Evolutionary conservation across 495 filamentous ascomycete species (phyloP).

Genomic region (Pyrenula aspistea): DNA sequence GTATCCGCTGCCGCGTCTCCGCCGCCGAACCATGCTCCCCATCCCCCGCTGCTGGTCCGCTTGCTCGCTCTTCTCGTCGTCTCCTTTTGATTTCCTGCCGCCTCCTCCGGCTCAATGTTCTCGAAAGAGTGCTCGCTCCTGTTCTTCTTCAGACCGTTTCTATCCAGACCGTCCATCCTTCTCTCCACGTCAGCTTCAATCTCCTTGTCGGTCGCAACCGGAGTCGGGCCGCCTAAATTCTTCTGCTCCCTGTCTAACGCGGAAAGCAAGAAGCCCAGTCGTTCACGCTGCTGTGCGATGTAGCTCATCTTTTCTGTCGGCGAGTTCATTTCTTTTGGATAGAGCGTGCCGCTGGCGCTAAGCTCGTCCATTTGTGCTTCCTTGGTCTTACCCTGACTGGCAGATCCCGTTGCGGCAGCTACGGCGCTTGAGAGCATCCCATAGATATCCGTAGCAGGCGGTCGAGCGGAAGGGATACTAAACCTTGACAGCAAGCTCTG

Average conservation of each 20-base stretch:
- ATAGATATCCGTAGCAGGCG: slow-evolving; percentile 50
- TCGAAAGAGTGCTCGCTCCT: slow-evolving; percentile 72
- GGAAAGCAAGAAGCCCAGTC: slow-evolving; percentile 54
- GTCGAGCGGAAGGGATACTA: slow-evolving; percentile 51
- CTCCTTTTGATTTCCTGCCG: slow-evolving; percentile 8
- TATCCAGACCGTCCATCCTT: slow-evolving; percentile 24
- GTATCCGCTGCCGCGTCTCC: slow-evolving; percentile 6
- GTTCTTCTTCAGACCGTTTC: slow-evolving; percentile 51
- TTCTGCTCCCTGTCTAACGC: slow-evolving; percentile 65
- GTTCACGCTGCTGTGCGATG: slow-evolving; percentile 61
- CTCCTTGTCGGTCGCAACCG: slow-evolving; percentile 23
- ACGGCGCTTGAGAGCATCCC: slow-evolving; percentile 63
- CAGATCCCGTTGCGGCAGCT: slow-evolving; percentile 21
- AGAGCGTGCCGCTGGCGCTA: slow-evolving; percentile 46
- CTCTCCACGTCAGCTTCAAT: slow-evolving; percentile 20
- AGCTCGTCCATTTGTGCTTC: slow-evolving; percentile 41
- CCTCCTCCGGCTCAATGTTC: slow-evolving; percentile 63
- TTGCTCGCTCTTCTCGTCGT: slow-evolving; percentile 13
- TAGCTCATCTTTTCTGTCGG: slow-evolving; percentile 54
- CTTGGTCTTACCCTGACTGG: slow-evolving; percentile 24
- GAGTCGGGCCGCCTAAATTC: slow-evolving; percentile 19
- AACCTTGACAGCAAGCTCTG: slow-evolving; percentile 76
- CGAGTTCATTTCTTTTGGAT: slow-evolving; percentile 51
- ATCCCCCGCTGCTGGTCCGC: slow-evolving; percentile 15
- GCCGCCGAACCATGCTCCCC: slow-evolving; percentile 27